These are phyloP conservation scores for Solanum piurae DNA, from an alignment of 257 asterid species.

Conservation along the genomic window DNA sequence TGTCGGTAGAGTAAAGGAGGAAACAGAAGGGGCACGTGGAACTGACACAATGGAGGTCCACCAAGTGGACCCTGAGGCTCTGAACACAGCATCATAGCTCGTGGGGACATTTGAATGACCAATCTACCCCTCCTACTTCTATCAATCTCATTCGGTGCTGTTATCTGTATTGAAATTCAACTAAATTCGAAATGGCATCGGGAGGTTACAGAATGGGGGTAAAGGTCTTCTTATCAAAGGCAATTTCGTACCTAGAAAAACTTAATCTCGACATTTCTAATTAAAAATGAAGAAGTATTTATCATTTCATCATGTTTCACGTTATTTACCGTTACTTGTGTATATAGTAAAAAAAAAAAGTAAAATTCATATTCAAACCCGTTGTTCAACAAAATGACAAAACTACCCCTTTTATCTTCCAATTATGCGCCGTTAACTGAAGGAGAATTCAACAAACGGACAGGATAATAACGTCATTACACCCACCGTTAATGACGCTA, in stretches of 20 bases:
- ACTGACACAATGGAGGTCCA: neutral
- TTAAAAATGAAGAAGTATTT: no score
- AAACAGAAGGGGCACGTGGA: neutral
- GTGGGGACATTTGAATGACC: constrained; percentile 16
- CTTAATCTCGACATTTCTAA: neutral
- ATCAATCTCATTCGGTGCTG: neutral
- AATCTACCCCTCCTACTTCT: neutral
- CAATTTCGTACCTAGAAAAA: accelerated
- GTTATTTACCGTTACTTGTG: neutral
- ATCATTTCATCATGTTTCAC: neutral
- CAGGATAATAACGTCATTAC: constrained; percentile 21
- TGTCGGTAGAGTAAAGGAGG: constrained; percentile 32
- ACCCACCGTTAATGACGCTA: neutral
- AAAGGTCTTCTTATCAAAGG: no score
- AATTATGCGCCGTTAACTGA: constrained; percentile 8
- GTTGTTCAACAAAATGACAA: neutral
- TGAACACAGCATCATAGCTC: constrained; percentile 29
- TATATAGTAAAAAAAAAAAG: neutral
- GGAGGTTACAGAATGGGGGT: neutral
- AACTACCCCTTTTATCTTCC: constrained; percentile 10
- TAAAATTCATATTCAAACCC: neutral
- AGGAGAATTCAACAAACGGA: neutral
- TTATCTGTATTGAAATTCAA: accelerated
- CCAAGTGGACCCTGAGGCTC: constrained; percentile 3
- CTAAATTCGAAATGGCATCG: neutral